phyloP scores from a whole-genome alignment of 2,329 filamentous ascomycete genomes.

The Pseudogymnoascus sp. region DNA sequence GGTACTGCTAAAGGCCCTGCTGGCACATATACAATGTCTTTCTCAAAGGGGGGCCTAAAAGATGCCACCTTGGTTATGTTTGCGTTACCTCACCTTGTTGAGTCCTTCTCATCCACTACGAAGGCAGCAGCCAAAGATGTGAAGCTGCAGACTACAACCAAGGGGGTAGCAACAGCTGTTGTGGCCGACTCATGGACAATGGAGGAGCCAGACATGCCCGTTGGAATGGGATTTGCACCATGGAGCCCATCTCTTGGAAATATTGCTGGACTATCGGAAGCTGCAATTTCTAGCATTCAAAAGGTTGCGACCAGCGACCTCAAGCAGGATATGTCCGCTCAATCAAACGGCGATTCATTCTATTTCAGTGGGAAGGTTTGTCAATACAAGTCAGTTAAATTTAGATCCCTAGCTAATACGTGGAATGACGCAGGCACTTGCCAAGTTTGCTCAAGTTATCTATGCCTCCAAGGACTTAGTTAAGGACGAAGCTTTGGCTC shows the following conservation, averaged over 20 bases:
- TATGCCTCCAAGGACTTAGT: constrained; percentile 60
- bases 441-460: constrained; percentile 67
- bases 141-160: constrained; percentile 72
- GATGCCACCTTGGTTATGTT: constrained; percentile 68
- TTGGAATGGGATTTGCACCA: constrained; percentile 69
- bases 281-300: constrained; percentile 53
- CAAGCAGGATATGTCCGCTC: constrained; percentile 64
- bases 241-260: constrained; percentile 56
- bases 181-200: constrained; percentile 71
- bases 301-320: constrained; percentile 65
- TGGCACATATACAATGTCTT: constrained; percentile 69
- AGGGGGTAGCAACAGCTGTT: constrained; percentile 71
- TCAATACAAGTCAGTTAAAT: constrained; percentile 19
- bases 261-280: constrained; percentile 41
- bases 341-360: constrained; percentile 76
- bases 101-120: constrained; percentile 61
- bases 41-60: constrained; percentile 61
- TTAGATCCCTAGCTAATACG: constrained; percentile 21
- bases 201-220: constrained; percentile 65
- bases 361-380: constrained; percentile 82
- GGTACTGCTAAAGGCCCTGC: constrained; percentile 52
- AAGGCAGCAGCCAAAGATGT: constrained; percentile 45
- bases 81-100: constrained; percentile 77
- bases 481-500: constrained; percentile 49
- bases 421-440: constrained; percentile 48